phyloP scores from a whole-genome alignment of 2,329 filamentous ascomycete genomes.

The Helotiales sp. region DNA sequence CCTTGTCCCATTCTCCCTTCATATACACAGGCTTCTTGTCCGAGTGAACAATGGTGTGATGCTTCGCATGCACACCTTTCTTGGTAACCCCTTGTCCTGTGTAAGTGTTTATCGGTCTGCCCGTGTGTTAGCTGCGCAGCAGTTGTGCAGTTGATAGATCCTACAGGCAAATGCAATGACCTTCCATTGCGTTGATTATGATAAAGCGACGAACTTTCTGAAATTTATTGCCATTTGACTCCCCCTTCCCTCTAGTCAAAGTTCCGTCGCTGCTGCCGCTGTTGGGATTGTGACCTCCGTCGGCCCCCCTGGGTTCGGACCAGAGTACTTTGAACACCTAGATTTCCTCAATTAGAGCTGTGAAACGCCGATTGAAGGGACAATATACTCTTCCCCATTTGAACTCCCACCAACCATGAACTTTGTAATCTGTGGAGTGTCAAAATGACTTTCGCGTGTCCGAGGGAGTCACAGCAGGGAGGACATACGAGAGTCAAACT shows the following conservation, averaged over 20 bases:
- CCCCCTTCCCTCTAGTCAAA: neutral
- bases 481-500: conserved; percentile 22
- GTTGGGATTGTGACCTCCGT: neutral
- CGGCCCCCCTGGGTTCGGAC: conserved; percentile 14
- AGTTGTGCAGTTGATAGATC: neutral
- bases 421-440: conserved; percentile 20
- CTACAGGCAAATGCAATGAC: conserved; percentile 33
- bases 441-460: neutral
- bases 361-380: too few relatives aligned
- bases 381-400: conserved; percentile 22
- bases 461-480: too few relatives aligned
- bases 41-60: conserved; percentile 30
- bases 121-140: neutral
- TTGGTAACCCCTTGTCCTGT: conserved; percentile 20
- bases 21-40: neutral
- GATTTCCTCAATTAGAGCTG: too few relatives aligned
- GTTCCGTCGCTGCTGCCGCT: neutral
- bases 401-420: conserved; percentile 12
- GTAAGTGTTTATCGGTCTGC: conserved; percentile 36
- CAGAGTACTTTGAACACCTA: conserved; percentile 27
- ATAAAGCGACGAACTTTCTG: conserved; percentile 32
- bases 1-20: conserved; percentile 4
- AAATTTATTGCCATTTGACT: neutral
- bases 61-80: conserved; percentile 20
- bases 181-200: conserved; percentile 14